Evolutionary conservation across 495 filamentous ascomycete species (phyloP).

Genomic region (Jackrogersella minutella): DNA sequence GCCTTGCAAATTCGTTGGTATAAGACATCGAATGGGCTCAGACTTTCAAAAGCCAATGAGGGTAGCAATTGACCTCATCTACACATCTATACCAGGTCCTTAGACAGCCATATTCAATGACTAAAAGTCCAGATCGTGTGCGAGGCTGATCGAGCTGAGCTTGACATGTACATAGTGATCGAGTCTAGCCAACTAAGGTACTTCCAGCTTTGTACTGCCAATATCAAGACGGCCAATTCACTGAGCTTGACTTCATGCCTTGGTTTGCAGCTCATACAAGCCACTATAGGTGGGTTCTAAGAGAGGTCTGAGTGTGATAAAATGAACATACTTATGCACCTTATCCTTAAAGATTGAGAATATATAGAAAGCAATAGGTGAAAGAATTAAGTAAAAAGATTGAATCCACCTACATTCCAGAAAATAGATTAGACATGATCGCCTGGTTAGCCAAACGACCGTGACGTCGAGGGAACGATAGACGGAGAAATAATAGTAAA

Average conservation of each 20-base stretch:
- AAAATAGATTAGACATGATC: slow-evolving; percentile 79
- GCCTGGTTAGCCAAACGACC: slow-evolving; percentile 14
- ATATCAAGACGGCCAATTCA: slow-evolving; percentile 6
- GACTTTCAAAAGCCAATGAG: not conserved
- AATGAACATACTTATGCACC: not conserved
- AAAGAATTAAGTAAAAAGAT: slow-evolving; percentile 17
- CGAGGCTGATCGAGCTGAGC: slow-evolving; percentile 26
- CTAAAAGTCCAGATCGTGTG: slow-evolving; percentile 11
- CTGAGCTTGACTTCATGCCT: slow-evolving; percentile 5
- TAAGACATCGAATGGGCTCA: slow-evolving; percentile 11
- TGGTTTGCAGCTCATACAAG: not conserved
- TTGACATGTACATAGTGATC: slow-evolving; percentile 7
- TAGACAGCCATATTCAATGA: slow-evolving; percentile 9
- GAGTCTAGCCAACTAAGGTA: slow-evolving; percentile 16
- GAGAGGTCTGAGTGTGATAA: not conserved
- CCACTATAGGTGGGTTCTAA: not conserved
- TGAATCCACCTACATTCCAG: slow-evolving; percentile 73
- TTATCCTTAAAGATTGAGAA: not conserved
- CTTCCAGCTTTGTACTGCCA: slow-evolving; percentile 1
- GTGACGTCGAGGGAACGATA: slow-evolving; percentile 35
- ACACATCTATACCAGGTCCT: slow-evolving; percentile 2
- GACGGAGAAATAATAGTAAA: slow-evolving; percentile 5
- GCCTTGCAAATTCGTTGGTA: slow-evolving; percentile 6
- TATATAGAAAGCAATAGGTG: slow-evolving; percentile 13
- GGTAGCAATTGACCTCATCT: slow-evolving; percentile 2